Percentiles rank a stretch among this genome's conserved stretches.
Conservation (phyloP, 148 eudicot species). For the Chenopodium quinoa region DNA sequence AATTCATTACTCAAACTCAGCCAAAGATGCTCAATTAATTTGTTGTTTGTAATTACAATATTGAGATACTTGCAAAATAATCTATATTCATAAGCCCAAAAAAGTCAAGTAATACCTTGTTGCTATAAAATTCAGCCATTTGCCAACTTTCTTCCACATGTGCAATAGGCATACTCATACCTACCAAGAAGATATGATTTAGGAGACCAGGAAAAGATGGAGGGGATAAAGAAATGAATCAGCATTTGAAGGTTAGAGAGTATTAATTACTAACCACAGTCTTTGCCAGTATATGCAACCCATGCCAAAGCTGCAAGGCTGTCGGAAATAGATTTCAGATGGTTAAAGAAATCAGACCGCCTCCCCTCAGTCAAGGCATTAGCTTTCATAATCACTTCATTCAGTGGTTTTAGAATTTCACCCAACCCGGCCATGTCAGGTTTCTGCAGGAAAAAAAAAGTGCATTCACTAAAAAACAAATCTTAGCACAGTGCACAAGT, state of each 20-base stretch:
- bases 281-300: constrained; percentile 96
- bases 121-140: constrained; percentile 91
- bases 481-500: background rate
- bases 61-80: constrained; percentile 16
- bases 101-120: constrained; percentile 55
- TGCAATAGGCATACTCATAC: constrained; percentile 98
- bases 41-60: background rate
- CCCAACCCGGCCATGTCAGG: constrained; percentile 75
- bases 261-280: constrained; percentile 60
- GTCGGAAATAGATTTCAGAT: constrained; percentile 74
- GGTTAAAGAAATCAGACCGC: constrained; percentile 75
- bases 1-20: background rate
- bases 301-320: constrained; percentile 92
- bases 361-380: constrained; percentile 69
- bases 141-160: constrained; percentile 99
- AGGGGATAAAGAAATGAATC: background rate
- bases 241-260: background rate
- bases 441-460: constrained; percentile 51
- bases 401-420: constrained; percentile 81
- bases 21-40: background rate
- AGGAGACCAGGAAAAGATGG: background rate
- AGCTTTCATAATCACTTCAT: constrained; percentile 70
- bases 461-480: background rate
- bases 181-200: constrained; percentile 30
- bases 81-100: constrained; percentile 39